phyloP scores from a whole-genome alignment of 495 filamentous ascomycete genomes.

The Glarea lozoyensis region DNA sequence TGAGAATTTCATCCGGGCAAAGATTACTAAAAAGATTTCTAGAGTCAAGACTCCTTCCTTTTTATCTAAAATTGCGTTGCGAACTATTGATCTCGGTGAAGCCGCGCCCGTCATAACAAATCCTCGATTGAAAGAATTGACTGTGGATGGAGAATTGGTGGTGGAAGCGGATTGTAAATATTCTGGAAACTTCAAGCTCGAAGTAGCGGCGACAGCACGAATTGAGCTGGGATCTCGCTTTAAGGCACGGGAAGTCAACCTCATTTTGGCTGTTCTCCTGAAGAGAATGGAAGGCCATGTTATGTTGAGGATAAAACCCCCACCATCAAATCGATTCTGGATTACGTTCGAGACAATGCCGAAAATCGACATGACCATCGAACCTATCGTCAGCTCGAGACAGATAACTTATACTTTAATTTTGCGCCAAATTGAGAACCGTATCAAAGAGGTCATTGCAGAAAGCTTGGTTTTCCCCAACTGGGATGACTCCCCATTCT shows the following conservation, averaged over 20 bases:
- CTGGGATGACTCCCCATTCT: slow-evolving; percentile 92
- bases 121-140: slow-evolving; percentile 80
- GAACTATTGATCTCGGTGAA: slow-evolving; percentile 77
- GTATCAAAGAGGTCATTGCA: slow-evolving; percentile 84
- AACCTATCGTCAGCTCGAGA: slow-evolving; percentile 89
- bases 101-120: slow-evolving; percentile 85
- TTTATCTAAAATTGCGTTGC: slow-evolving; percentile 69
- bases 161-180: slow-evolving; percentile 83
- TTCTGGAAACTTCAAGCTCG: slow-evolving; percentile 77
- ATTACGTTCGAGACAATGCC: slow-evolving; percentile 87
- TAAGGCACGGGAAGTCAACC: slow-evolving; percentile 80
- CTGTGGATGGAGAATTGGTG: slow-evolving; percentile 79
- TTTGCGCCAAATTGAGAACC: slow-evolving; percentile 83
- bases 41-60: slow-evolving; percentile 88
- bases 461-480: slow-evolving; percentile 91
- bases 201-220: slow-evolving; percentile 80
- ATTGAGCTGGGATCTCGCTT: slow-evolving; percentile 85
- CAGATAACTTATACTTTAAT: slow-evolving; percentile 93
- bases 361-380: slow-evolving; percentile 83
- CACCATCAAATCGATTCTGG: slow-evolving; percentile 92
- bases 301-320: slow-evolving; percentile 81
- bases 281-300: slow-evolving; percentile 81
- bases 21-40: slow-evolving; percentile 94
- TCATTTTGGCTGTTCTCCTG: slow-evolving; percentile 78
- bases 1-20: slow-evolving; percentile 67